phyloP scores from a whole-genome alignment of 2,329 filamentous ascomycete genomes.

The Sporothrix euskadiensis region DNA sequence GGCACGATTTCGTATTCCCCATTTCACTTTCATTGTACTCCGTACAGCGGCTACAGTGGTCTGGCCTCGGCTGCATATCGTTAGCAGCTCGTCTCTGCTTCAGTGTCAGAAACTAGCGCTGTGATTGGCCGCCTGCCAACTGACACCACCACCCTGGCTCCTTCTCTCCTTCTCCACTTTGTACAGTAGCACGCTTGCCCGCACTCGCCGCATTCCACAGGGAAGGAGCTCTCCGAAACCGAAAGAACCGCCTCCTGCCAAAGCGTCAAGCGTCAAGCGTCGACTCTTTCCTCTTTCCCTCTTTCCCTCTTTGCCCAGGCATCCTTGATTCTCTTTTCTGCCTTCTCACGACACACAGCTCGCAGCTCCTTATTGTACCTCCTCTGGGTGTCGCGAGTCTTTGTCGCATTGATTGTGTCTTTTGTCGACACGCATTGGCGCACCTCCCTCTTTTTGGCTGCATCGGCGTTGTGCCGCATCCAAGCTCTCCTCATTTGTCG shows the following conservation, averaged over 20 bases:
- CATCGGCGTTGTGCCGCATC: constrained; percentile 7
- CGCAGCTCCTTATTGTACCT: background rate
- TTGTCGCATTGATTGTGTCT: background rate
- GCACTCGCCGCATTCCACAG: constrained; percentile 1
- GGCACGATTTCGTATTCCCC: background rate
- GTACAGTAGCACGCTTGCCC: constrained; percentile 1
- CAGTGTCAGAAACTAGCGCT: background rate
- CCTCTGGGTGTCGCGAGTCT: background rate
- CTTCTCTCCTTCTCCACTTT: constrained; percentile 12
- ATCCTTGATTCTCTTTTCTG: background rate
- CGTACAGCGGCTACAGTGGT: background rate
- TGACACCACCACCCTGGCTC: background rate
- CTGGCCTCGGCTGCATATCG: background rate
- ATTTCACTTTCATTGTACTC: background rate
- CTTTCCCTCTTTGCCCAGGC: background rate
- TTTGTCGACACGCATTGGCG: background rate
- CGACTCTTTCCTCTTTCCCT: background rate
- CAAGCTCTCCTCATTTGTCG: constrained; percentile 6
- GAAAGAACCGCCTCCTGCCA: constrained; percentile 8
- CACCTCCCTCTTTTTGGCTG: background rate
- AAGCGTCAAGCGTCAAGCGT: constrained; percentile 1
- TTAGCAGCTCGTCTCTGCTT: background rate
- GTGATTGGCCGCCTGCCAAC: background rate
- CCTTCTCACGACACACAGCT: background rate
- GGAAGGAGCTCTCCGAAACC: constrained; percentile 20